Conservation (phyloP, 2,329 filamentous ascomycete species). For the Phialophora tarda region DNA sequence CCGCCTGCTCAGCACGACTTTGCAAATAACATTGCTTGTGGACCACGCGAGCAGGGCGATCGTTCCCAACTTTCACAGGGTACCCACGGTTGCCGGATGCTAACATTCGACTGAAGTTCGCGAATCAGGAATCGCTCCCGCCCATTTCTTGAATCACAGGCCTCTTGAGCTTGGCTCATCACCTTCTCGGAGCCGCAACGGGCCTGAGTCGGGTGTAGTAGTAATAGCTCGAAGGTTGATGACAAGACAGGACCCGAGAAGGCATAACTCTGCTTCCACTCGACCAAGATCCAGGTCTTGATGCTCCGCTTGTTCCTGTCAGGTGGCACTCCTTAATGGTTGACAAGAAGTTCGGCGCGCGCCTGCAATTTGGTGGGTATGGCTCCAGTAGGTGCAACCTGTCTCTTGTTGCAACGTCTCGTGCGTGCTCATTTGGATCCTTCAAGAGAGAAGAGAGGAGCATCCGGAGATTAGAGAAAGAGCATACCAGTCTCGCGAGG, state of each 20-base stretch:
- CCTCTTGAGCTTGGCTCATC: neutral
- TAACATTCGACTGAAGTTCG: neutral
- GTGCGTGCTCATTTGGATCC: conserved; percentile 44
- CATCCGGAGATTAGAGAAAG: neutral
- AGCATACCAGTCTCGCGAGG: neutral
- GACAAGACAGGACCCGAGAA: neutral
- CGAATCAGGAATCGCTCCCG: neutral
- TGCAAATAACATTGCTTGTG: neutral
- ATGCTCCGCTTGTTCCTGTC: neutral
- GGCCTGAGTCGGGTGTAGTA: neutral
- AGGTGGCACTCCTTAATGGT: neutral
- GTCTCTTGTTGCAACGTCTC: neutral
- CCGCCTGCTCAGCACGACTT: neutral
- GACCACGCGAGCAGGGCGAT: neutral
- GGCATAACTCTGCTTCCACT: neutral
- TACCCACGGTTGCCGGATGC: too few species aligned
- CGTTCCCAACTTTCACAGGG: neutral
- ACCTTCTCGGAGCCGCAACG: neutral
- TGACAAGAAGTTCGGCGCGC: neutral
- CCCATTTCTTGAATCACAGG: neutral
- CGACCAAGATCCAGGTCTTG: neutral
- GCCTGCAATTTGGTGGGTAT: neutral
- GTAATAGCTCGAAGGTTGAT: neutral
- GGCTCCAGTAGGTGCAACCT: neutral
- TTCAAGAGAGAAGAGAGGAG: conserved; percentile 43